Evolutionary conservation across 495 filamentous ascomycete species (phyloP).

Genomic region (Xylaria intraflava): DNA sequence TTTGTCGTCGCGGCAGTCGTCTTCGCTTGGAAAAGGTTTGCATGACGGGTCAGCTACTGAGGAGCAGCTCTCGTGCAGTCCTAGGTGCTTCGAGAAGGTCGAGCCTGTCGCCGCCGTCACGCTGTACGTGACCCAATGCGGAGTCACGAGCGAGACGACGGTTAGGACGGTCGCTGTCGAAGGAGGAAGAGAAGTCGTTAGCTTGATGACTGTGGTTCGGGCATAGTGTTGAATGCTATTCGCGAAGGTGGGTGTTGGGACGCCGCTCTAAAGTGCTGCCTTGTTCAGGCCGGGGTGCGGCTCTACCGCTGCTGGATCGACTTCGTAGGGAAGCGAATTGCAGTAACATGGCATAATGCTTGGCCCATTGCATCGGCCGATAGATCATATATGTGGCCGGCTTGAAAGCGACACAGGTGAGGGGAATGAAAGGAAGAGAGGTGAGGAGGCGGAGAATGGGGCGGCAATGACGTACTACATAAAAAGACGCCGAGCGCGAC

Average conservation of each 20-base stretch:
- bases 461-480: constrained; percentile 45
- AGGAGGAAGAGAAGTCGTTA: constrained; percentile 11
- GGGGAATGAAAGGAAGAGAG: background rate
- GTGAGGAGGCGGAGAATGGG: background rate
- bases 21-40: constrained; percentile 51
- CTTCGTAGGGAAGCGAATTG: background rate
- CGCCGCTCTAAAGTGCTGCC: background rate
- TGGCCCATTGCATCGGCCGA: background rate
- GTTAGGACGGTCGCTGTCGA: constrained; percentile 67
- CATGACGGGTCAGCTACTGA: constrained; percentile 34
- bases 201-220: background rate
- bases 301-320: background rate
- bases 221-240: background rate
- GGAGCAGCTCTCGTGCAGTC: constrained; percentile 74
- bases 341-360: background rate
- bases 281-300: background rate
- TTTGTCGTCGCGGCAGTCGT: constrained; percentile 62
- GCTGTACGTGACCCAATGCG: constrained; percentile 74
- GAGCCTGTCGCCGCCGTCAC: constrained; percentile 45
- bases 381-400: background rate
- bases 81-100: constrained; percentile 62
- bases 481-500: constrained; percentile 53
- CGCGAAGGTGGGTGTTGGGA: background rate
- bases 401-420: background rate
- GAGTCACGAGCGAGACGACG: constrained; percentile 63